phyloP scores from a whole-genome alignment of 1,139 yeast genomes.

The Zhuliangozyma blackwelliae region DNA sequence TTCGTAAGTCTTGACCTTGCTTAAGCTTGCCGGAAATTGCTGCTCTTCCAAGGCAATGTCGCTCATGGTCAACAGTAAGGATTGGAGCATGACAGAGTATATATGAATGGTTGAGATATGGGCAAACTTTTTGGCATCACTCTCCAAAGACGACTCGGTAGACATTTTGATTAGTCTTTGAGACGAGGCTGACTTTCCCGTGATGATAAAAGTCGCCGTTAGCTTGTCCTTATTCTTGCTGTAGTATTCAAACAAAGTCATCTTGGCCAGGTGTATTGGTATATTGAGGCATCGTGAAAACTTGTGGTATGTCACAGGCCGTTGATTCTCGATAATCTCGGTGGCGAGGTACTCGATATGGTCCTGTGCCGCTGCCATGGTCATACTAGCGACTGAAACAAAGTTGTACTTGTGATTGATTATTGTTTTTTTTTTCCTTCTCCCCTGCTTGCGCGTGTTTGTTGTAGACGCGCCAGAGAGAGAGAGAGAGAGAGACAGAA shows the following conservation, averaged over 20 bases:
- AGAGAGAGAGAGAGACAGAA: neutral
- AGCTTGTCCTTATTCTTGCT: constrained; percentile 26
- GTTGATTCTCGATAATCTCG: constrained; percentile 20
- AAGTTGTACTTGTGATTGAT: neutral
- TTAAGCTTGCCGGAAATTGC: constrained; percentile 16
- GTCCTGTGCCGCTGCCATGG: constrained; percentile 28
- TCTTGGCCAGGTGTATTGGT: constrained; percentile 29
- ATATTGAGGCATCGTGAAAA: constrained; percentile 24
- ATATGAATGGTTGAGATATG: constrained; percentile 26
- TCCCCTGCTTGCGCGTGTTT: neutral
- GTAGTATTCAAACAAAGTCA: constrained; percentile 28
- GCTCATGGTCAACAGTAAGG: constrained; percentile 12
- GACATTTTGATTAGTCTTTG: constrained; percentile 18
- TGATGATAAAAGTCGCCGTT: constrained; percentile 31
- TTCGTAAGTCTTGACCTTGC: constrained; percentile 18
- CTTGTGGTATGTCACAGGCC: constrained; percentile 28
- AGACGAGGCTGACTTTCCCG: constrained; percentile 19
- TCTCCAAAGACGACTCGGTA: constrained; percentile 15
- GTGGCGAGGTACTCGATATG: constrained; percentile 30
- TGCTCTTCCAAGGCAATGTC: constrained; percentile 31
- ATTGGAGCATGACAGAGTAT: constrained; percentile 23
- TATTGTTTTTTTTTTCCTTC: neutral
- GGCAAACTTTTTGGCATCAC: constrained; percentile 16
- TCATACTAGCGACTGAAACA: constrained; percentile 22
- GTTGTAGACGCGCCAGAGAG: neutral